Base-by-base conservation (phyloP, 805 yeast species). In the Candida silvicultrix region DNA sequence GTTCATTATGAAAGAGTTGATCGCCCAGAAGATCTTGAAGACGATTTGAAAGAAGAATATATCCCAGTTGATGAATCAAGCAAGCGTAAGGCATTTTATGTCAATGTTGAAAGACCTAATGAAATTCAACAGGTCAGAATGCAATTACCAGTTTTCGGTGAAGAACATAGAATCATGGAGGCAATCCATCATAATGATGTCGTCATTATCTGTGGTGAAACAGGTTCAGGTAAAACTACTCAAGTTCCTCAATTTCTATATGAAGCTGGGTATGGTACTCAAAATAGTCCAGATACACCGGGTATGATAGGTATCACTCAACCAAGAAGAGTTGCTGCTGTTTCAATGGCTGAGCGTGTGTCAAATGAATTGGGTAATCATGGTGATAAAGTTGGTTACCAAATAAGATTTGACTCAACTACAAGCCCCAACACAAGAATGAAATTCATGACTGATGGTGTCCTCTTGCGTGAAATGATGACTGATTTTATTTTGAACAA, bases 211-310 rank as follows among this genome's bases (percentile, higher is more conserved):
- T 92, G 97, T 69, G 99, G 99, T 73, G 98, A 90, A 57, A 94
- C 99, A 1, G 99, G 99, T 56, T 89, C 97, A 2, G 99, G 99
- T 66, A 94, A 94, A 64, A 94, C 99, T 1, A 94, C 99, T 0
- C 99, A 94, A 66, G 90, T 94, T 5, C 99, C 99, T 0, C 99
- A 94, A 62, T 94, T 94, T 58, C 66, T 94, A 40, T 89, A 81
- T 59, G 99, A 94, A 65, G 80, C 96, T 0, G 98, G 98, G 1
- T 92, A 84, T 60, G 97, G 97, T 5, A 63, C 67, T 39, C 54
- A 62, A 7, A 73, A 74, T 8, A 67, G 68, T 6, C 68, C 80
- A 7, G 80, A 79, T 8, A 78, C 81, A 12, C 92, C 96, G 0
- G 98, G 98, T 1, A 85, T 92, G 90, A 88, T 94, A 56, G 99